Evolutionary conservation across 2,329 filamentous ascomycete species (phyloP).

Genomic region (Neonectria neomacrospora): DNA sequence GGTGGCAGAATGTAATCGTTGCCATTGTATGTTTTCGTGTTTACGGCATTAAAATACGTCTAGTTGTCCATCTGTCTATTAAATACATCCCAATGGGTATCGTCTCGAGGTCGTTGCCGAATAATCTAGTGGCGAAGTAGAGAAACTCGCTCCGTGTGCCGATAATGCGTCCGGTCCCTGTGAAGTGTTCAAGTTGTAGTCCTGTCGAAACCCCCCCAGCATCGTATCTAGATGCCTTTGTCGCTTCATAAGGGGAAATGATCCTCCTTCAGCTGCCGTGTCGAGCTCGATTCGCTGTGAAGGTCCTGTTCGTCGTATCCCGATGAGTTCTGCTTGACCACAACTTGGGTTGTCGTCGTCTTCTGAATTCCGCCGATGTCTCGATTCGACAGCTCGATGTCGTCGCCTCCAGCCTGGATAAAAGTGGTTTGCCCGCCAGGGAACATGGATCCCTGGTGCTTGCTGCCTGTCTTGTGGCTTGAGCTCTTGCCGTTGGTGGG

Average conservation of each 20-base stretch:
- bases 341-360: constrained; percentile 41
- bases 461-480: constrained; percentile 9
- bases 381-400: constrained; percentile 34
- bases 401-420: constrained; percentile 38
- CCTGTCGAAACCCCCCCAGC: not conserved
- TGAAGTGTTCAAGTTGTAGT: not conserved
- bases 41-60: constrained; percentile 2
- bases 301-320: constrained; percentile 37
- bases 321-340: constrained; percentile 36
- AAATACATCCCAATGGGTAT: constrained; percentile 22
- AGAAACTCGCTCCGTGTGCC: not conserved
- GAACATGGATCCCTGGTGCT: constrained; percentile 36
- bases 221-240: not conserved
- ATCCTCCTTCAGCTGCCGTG: constrained; percentile 36
- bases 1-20: not conserved
- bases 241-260: constrained; percentile 33
- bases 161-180: not conserved
- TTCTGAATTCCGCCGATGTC: constrained; percentile 38
- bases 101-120: constrained; percentile 3
- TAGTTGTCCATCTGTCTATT: constrained; percentile 1
- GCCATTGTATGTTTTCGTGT: not conserved
- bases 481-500: constrained; percentile 34
- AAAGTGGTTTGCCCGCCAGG: constrained; percentile 37
- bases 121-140: constrained; percentile 3
- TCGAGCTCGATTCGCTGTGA: constrained; percentile 39